Conservation (phyloP, 1,284 basidiomycete genomes). For the Pyrrhoderma noxium region DNA sequence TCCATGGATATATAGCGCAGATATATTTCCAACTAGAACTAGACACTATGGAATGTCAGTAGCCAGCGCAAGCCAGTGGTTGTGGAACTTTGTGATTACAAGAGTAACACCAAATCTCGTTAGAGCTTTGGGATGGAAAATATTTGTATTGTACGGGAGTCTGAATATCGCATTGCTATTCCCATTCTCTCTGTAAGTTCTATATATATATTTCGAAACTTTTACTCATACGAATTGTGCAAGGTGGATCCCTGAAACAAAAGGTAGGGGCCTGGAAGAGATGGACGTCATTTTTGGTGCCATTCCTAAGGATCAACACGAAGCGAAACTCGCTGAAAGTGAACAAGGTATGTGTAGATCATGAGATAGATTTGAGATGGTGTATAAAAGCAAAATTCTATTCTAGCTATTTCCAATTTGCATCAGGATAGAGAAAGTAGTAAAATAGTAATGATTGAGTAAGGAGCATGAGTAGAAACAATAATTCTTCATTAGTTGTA, state of each 20-base stretch:
- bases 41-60: conserved; percentile 69
- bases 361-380: too few relatives aligned
- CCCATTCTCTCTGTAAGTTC: conserved; percentile 41
- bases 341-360: too few relatives aligned
- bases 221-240: conserved; percentile 8
- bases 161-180: conserved; percentile 51
- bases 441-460: too few relatives aligned
- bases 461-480: too few relatives aligned
- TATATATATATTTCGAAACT: conserved; percentile 33
- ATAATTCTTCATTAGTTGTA: too few relatives aligned
- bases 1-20: conserved; percentile 62
- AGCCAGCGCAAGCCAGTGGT: conserved; percentile 69
- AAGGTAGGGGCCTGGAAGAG: conserved; percentile 65
- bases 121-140: conserved; percentile 51
- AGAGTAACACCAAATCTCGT: conserved; percentile 65
- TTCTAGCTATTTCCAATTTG: too few relatives aligned
- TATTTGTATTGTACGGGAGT: conserved; percentile 63
- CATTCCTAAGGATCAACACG: conserved; percentile 50
- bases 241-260: conserved; percentile 69
- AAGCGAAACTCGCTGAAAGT: conserved; percentile 37
- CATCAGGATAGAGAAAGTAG: too few relatives aligned
- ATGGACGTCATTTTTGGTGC: conserved; percentile 79
- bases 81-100: conserved; percentile 72
- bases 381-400: too few relatives aligned
- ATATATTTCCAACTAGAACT: conserved; percentile 79